Percentiles rank a stretch among this genome's conserved stretches.
Conservation (phyloP, 306 rosid species). For the Acacia melanoxylon region DNA sequence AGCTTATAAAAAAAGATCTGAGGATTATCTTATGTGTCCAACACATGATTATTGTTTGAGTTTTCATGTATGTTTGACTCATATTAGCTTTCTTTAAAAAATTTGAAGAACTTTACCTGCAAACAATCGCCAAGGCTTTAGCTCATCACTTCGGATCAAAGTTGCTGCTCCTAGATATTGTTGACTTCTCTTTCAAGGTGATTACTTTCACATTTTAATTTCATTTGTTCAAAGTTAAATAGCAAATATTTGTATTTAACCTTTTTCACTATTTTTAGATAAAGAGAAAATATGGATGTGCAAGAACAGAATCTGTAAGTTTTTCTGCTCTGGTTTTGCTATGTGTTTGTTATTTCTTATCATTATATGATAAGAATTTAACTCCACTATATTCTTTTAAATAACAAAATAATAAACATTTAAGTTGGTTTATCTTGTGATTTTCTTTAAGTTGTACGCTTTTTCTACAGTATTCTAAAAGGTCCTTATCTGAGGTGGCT, state of each 20-base stretch:
- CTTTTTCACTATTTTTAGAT: constrained; percentile 41
- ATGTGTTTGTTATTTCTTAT: background rate
- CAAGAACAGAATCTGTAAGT: constrained; percentile 59
- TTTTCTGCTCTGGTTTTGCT: background rate
- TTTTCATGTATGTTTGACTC: constrained; percentile 17
- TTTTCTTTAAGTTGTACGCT: background rate
- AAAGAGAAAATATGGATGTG: constrained; percentile 66
- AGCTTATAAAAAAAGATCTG: too few species aligned
- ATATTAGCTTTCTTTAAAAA: constrained; percentile 2
- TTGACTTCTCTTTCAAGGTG: constrained; percentile 82
- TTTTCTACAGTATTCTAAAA: background rate
- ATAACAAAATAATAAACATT: too few species aligned
- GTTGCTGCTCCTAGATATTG: constrained; percentile 74
- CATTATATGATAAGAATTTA: background rate
- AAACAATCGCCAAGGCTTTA: constrained; percentile 79
- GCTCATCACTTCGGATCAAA: constrained; percentile 71
- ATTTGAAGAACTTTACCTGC: constrained; percentile 75
- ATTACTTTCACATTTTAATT: background rate
- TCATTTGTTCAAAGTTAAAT: constrained; percentile 23
- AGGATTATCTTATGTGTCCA: background rate
- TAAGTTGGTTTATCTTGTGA: background rate
- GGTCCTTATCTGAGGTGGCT: background rate
- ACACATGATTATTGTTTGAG: background rate
- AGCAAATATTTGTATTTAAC: constrained; percentile 14
- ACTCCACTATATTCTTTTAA: too few species aligned